Evolutionary conservation across 2,329 filamentous ascomycete genomes (phyloP), one percentile per base, ranked within the genome.

Genomic region (Magnaporthiopsis poae): DNA sequence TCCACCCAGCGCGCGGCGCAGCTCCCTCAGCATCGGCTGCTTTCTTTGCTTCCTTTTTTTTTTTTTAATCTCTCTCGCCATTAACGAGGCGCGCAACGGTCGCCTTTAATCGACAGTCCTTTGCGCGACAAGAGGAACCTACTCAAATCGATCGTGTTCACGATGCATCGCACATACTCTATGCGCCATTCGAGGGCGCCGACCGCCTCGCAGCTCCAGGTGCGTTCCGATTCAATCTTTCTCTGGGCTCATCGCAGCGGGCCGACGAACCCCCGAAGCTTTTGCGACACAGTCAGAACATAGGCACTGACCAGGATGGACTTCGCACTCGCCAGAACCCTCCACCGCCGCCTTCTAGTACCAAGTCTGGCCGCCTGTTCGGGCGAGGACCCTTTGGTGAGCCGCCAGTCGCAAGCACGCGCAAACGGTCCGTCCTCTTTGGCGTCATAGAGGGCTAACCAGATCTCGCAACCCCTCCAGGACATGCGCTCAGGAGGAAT

Each of bases 121-220:
- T 25, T 56, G 21, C 46, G 46, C 46, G n/a, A 11, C 46, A 56
- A 56, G 7, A 18, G 21, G 46, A 56, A 56, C n/a, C 46, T 7
- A 25, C 18, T 7, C 1, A n/a, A 56, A 8, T 25, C 46, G 46
- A 21, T 5, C 46, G 33, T 52, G 56, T 21, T 68, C 79, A 80
- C 69, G 67, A 99, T 99, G 94, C 95, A 99, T 86, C 92, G 94
- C 79, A 97, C 95, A 71, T 99, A 98, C 79, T 96, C 92, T 74
- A 96, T 97, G 95, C 93, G 95, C 89, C 90, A 96, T 81, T 90
- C 91, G 80, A 89, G 95, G 85, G 92, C 92, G 79, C 95, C 95
- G 63, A 99, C 95, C 71, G 95, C 95, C 75, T 96, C 92, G 75
- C 84, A 87, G 75, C 81, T 87, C 62, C 84, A 87, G 77, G 84